Evolutionary conservation across 768 basidiomycete genomes (phyloP), one percentile per base, ranked within the genome.

Genomic region (Lactifluus subvellereus): DNA sequence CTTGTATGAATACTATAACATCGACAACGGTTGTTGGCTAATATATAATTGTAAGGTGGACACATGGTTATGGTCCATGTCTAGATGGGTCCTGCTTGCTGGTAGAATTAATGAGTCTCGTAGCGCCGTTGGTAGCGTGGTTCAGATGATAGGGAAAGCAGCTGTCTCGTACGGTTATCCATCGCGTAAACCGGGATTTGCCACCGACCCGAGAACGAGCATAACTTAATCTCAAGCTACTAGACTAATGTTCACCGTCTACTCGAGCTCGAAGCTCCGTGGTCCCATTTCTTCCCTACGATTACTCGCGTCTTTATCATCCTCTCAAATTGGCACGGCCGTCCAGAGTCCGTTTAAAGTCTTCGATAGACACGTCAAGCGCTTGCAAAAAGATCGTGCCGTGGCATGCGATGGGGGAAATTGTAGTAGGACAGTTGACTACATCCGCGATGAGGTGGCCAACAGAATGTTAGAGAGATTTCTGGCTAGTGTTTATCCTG

Each of bases 391-490:
- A 68, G 87, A 98, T 71, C 77, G 84, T 13, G 87, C 92, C 0
- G 89, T 84, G 4, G 67, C 73, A 56, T 75, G 79, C 61, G 78
- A 86, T 59, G 79, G 76, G 51, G 86, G 88, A 20, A 73, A 75
- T 27, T 77, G 79, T 35, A 94, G 90, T 69, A 79, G 84, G 69
- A 83, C 85, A 0, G 93, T 94, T 6, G 96, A 99, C 78, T 98
- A 98, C 74, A 77, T 99, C 33, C 83, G 92, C 47, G 83, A 92
- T 60, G 96, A 96, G 72, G 85, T 95, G 9, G 94, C 95, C 22
- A 91, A 94, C 66, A 80, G 88, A 62, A 82, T 98, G 82, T 83
- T 93, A 75, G 96, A 98, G 71, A 81, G 96, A 59, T 83, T 99
- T 66, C 74, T 91, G 78, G 96, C 94, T 71, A 66, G 77, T 66